Conservation (phyloP, 2,329 filamentous ascomycete species). For the Trichoderma brevicompactum region DNA sequence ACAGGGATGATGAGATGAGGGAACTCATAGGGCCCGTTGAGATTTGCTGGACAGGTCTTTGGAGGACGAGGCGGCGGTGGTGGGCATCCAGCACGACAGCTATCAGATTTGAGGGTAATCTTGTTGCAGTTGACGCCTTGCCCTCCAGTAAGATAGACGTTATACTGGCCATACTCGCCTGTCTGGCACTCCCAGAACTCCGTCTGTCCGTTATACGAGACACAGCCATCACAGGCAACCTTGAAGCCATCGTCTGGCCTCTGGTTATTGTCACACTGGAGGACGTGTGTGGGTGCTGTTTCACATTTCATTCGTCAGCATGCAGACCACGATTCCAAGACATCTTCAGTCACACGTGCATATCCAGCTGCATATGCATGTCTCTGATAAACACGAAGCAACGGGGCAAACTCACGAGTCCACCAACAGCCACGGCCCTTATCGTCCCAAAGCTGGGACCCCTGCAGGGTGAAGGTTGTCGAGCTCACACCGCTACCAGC, state of each 20-base stretch:
- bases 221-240: slow-evolving; percentile 55
- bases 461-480: slow-evolving; percentile 59
- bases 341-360: slow-evolving; percentile 4
- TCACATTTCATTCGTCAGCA: slow-evolving; percentile 23
- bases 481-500: slow-evolving; percentile 54
- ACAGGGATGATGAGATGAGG: slow-evolving; percentile 68
- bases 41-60: slow-evolving; percentile 48
- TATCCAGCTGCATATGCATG: neutral
- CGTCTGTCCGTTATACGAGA: slow-evolving; percentile 56
- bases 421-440: slow-evolving; percentile 65
- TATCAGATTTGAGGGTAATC: slow-evolving; percentile 51
- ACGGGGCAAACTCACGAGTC: slow-evolving; percentile 52
- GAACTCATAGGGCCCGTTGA: slow-evolving; percentile 55
- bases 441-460: slow-evolving; percentile 59
- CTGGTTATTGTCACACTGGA: slow-evolving; percentile 64
- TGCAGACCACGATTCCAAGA: slow-evolving; percentile 16
- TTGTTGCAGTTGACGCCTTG: slow-evolving; percentile 51
- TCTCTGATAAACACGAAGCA: neutral
- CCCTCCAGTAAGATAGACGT: slow-evolving; percentile 55
- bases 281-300: slow-evolving; percentile 58
- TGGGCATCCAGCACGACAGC: slow-evolving; percentile 39
- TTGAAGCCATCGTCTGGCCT: slow-evolving; percentile 58
- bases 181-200: slow-evolving; percentile 66
- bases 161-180: slow-evolving; percentile 54
- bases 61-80: slow-evolving; percentile 18